Base-by-base conservation (phyloP, 805 yeast species). In the Cyberlindnera saturnus region DNA sequence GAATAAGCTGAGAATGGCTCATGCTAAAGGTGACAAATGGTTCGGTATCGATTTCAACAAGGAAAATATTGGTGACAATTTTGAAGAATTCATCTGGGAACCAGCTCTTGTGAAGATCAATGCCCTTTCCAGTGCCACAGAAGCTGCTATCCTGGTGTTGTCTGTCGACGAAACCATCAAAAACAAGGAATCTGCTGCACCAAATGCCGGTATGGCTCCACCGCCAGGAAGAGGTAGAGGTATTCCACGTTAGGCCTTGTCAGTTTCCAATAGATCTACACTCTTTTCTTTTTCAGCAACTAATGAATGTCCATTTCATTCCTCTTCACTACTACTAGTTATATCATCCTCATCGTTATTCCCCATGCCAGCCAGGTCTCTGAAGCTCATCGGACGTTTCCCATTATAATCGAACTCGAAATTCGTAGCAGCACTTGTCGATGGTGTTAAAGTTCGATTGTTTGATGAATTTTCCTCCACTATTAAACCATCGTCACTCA, bases 161-260 rank as follows among this genome's bases (percentile, higher is more conserved):
- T 82, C 95, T n/a, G 96, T 93, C 46, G 99, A 93, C 64, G 98
- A 93, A 70, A 93, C 98, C 15, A 82, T 86, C 55, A 81, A 74
- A 53, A 85, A 82, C 58, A 77, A 82, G 56, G 86, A 79, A 50
- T 77, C 79, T 52, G 77, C 75, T 40, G 69, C 75, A 32, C 70
- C 75, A 17, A 70, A 69, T 50, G 73, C 74, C 19, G 72, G 72
- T 40, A 67, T 63, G 69, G 68, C 70, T 47, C 73, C 73, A 32
- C 75, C 73, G 42, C 71, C 60, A 43, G 80, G 82, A 34, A 76
- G 90, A 63, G 90, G 88, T 42, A 77, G 82, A 67, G 89, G 89
- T 54, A 79, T 86, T 57, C 81, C 80, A 42, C 68, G 55, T 55
- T 50, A 42, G 44, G 18, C 14, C 17, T n/a, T 28, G 23, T 32